Conservation (phyloP, 805 yeast species). For the Candida dajiaensis region DNA sequence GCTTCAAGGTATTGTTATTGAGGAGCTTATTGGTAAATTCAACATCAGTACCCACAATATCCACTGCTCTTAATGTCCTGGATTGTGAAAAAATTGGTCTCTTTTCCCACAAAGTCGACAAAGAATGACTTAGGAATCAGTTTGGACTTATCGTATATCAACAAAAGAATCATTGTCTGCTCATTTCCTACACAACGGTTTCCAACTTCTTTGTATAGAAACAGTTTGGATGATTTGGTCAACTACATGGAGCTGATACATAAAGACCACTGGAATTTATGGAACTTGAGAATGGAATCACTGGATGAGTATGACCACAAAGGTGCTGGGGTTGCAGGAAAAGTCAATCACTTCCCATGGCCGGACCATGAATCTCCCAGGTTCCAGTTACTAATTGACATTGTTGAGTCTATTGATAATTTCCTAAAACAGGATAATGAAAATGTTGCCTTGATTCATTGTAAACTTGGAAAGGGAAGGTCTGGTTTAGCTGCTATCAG, state of each 20-base stretch:
- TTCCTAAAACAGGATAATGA: conserved; percentile 31
- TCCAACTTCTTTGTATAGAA: conserved; percentile 43
- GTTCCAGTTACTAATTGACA: conserved; percentile 39
- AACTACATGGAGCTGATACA: conserved; percentile 41
- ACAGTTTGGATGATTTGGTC: conserved; percentile 45
- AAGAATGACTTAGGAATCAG: conserved; percentile 26
- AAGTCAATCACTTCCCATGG: conserved; percentile 39
- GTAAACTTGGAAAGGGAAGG: conserved; percentile 90
- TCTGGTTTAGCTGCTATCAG: conserved; percentile 76
- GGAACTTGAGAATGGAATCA: conserved; percentile 64
- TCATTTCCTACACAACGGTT: conserved; percentile 60
- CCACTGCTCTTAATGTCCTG: not conserved
- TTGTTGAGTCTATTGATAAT: conserved; percentile 39
- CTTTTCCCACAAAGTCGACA: conserved; percentile 12
- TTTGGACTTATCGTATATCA: conserved; percentile 64
- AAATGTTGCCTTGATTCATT: conserved; percentile 69
- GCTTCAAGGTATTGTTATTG: too few relatives aligned
- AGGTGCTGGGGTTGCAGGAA: not conserved
- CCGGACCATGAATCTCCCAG: conserved; percentile 79
- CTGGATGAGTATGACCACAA: conserved; percentile 31
- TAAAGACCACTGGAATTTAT: conserved; percentile 60
- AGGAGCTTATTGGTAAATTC: too few relatives aligned
- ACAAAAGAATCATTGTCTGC: conserved; percentile 60
- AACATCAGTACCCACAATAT: too few relatives aligned
- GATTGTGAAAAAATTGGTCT: conserved; percentile 3